Conservation (phyloP, 2,329 filamentous ascomycete genomes). For the Ophiostoma sp. region DNA sequence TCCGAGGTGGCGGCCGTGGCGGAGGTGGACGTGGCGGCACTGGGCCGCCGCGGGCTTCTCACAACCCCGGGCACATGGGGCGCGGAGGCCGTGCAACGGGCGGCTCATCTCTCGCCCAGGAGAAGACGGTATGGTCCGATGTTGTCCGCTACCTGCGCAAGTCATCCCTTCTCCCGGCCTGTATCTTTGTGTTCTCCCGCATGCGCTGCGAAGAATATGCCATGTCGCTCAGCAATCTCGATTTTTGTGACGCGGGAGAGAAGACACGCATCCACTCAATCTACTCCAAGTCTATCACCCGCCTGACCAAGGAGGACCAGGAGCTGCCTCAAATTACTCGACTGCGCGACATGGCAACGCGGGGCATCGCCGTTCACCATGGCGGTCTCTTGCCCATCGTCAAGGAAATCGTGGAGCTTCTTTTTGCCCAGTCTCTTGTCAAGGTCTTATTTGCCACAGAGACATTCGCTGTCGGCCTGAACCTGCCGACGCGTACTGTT, state of each 20-base stretch:
- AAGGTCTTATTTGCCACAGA: slow-evolving; percentile 97
- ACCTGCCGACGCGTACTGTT: slow-evolving; percentile 89
- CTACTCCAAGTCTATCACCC: slow-evolving; percentile 87
- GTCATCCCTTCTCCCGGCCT: slow-evolving; percentile 78
- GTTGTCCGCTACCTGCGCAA: slow-evolving; percentile 88
- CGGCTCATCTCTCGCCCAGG: slow-evolving; percentile 82
- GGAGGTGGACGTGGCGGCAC: slow-evolving; percentile 52
- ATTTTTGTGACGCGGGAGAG: slow-evolving; percentile 87
- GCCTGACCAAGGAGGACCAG: slow-evolving; percentile 85
- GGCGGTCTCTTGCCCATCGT: slow-evolving; percentile 92
- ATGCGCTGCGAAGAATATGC: slow-evolving; percentile 97
- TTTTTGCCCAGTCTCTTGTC: slow-evolving; percentile 90
- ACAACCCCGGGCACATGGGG: slow-evolving; percentile 77
- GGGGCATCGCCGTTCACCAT: slow-evolving; percentile 94
- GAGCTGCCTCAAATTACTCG: slow-evolving; percentile 86
- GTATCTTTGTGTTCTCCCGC: slow-evolving; percentile 98
- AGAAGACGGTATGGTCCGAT: slow-evolving; percentile 95
- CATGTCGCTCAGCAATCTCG: slow-evolving; percentile 87
- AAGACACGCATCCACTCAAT: slow-evolving; percentile 98
- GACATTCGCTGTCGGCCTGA: slow-evolving; percentile 97
- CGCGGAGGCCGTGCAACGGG: slow-evolving; percentile 79
- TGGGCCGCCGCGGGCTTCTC: slow-evolving; percentile 54
- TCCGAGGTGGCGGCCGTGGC: slow-evolving; percentile 45
- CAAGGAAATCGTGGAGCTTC: slow-evolving; percentile 93
- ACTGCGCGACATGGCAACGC: slow-evolving; percentile 73